Evolutionary conservation across 306 rosid species (phyloP).

Genomic region (Begonia peltatifolia): DNA sequence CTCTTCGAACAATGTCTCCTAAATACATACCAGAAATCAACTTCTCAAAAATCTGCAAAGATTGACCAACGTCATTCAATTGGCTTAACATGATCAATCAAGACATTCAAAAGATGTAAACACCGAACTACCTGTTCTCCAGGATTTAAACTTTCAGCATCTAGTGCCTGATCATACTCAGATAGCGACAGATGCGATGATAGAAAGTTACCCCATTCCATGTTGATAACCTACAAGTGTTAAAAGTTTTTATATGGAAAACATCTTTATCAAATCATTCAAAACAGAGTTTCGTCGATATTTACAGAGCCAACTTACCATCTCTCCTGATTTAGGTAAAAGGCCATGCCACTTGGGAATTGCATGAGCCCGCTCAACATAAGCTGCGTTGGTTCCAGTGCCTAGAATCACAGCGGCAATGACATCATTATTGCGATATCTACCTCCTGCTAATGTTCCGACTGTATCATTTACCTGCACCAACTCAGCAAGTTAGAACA

Average conservation of each 20-base stretch:
- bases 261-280: not conserved
- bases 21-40: conserved; percentile 94
- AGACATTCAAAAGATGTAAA: conserved; percentile 4
- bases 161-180: conserved; percentile 69
- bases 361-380: conserved; percentile 70
- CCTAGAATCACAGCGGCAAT: conserved; percentile 89
- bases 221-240: conserved; percentile 65
- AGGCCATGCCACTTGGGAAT: conserved; percentile 94
- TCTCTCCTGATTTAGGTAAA: conserved; percentile 76
- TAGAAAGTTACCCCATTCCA: conserved; percentile 96
- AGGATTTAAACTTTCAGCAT: conserved; percentile 74
- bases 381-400: conserved; percentile 98
- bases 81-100: conserved; percentile 4
- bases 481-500: conserved; percentile 16
- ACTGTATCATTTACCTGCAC: conserved; percentile 90
- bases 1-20: conserved; percentile 85
- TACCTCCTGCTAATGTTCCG: conserved; percentile 88
- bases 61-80: conserved; percentile 6
- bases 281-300: not conserved
- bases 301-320: conserved; percentile 36
- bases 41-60: conserved; percentile 75
- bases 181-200: conserved; percentile 85
- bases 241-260: not conserved
- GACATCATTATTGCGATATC: conserved; percentile 61
- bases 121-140: conserved; percentile 69